Evolutionary conservation across 345 rosid genomes (phyloP).

Genomic region (Alliaria petiolata): DNA sequence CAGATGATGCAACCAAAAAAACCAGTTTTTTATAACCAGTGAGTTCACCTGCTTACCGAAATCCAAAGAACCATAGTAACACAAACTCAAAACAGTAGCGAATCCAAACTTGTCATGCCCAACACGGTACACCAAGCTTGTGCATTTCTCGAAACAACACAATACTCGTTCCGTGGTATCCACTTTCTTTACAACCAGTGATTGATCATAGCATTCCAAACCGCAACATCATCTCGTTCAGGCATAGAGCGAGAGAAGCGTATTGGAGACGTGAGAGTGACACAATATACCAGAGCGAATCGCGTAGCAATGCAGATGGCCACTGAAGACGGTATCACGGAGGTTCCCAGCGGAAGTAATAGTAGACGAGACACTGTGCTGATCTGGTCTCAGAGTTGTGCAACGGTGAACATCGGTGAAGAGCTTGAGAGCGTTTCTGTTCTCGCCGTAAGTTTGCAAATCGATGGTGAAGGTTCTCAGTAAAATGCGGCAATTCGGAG

Average conservation of each 20-base stretch:
- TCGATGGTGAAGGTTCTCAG: too few species aligned
- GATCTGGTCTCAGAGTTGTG: conserved; percentile 48
- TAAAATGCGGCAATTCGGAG: too few species aligned
- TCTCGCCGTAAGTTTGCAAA: too few species aligned
- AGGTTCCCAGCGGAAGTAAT: conserved; percentile 55
- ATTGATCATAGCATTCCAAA: conserved; percentile 81
- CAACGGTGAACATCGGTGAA: conserved; percentile 42
- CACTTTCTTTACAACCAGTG: conserved; percentile 59
- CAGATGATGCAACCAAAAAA: conserved; percentile 41
- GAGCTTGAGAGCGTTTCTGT: conserved; percentile 48
- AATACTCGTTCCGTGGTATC: conserved; percentile 42
- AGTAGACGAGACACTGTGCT: conserved; percentile 56
- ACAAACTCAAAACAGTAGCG: conserved; percentile 59
- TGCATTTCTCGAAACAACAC: conserved; percentile 57
- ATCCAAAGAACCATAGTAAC: conserved; percentile 36
- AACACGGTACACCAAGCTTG: conserved; percentile 47
- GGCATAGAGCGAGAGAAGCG: conserved; percentile 60
- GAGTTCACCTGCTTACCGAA: conserved; percentile 65
- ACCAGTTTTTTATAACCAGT: conserved; percentile 51
- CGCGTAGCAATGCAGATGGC: conserved; percentile 55
- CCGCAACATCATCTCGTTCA: conserved; percentile 43
- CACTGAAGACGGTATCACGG: conserved; percentile 38
- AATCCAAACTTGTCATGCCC: conserved; percentile 62
- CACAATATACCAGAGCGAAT: conserved; percentile 43
- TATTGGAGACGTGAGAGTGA: conserved; percentile 51